Base-by-base conservation (phyloP, 2,329 filamentous ascomycete genomes). In the Fusarium napiforme region DNA sequence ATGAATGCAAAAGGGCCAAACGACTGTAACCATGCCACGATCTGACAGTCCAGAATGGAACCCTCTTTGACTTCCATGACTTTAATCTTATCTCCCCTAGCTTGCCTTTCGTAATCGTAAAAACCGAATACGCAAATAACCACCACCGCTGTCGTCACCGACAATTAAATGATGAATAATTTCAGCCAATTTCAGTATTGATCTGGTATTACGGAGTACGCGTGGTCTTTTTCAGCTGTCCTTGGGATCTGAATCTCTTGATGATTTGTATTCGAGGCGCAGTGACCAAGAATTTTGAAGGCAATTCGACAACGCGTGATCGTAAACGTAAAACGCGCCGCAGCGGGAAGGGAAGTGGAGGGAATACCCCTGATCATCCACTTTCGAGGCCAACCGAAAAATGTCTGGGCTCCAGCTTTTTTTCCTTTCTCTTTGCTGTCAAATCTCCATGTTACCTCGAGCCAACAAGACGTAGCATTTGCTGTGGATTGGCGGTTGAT, bases 61-160 rank as follows among this genome's bases (percentile, higher is more conserved):
- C 50, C 23, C 34, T 39, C 34, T n/a, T 40, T 28, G 14, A 39
- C 43, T 19, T 45, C 37, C 39, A 57, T 45, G 26, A 57, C 11
- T n/a, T n/a, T 57, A 57, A 52, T 50, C 56, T 59, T 52, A 39
- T 59, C 39, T 32, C 40, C 16, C 57, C 16, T 45, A 50, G 36
- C 37, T 45, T 28, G 9, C 4, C 34, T 28, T 28, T 72, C 70
- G 70, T 73, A 73, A 72, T 72, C 70, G 70, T 72, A 72, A 64
- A 72, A 72, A 8, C 69, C 69, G 69, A 72, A 72, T 72, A 72
- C 69, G 69, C 53, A 55, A 53, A 70, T 52, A 34, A 53, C 32
- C 8, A 55, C 37, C 43, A 66, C 21, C 26, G 45, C 15, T 40
- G 45, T 49, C 42, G 45, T 53, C 50, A 52, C 45, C 43, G 23